phyloP scores from a whole-genome alignment of 2,329 filamentous ascomycete genomes.

The Nannizzia gypsea region DNA sequence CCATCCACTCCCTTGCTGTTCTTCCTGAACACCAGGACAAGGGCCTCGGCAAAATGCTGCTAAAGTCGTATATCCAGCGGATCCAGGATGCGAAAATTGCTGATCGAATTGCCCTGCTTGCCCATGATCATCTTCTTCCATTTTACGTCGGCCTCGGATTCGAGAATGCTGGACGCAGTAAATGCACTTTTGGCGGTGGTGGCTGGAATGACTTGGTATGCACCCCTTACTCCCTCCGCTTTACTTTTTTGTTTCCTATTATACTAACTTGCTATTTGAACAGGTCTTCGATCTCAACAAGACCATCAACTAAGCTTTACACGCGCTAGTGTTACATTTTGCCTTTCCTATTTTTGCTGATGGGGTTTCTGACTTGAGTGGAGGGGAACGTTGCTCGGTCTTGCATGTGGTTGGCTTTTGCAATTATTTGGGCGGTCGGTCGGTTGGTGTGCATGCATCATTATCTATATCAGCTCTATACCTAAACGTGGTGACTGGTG shows the following conservation, averaged over 20 bases:
- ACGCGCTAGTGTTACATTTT: not conserved
- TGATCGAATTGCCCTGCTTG: slow-evolving; percentile 63
- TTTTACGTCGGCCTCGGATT: slow-evolving; percentile 75
- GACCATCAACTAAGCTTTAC: not conserved
- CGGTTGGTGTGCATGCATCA: not conserved
- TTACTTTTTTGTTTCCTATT: not conserved
- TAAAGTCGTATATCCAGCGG: slow-evolving; percentile 66
- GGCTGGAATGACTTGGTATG: slow-evolving; percentile 73
- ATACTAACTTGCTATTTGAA: not conserved
- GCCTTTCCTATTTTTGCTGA: not conserved
- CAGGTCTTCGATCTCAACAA: slow-evolving; percentile 12
- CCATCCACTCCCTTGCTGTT: slow-evolving; percentile 71
- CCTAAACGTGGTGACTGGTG: not conserved
- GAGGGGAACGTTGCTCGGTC: not conserved
- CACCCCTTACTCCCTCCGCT: slow-evolving; percentile 17
- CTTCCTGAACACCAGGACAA: slow-evolving; percentile 61
- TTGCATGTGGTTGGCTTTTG: not conserved
- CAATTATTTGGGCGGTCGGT: not conserved
- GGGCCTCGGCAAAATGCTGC: slow-evolving; percentile 60
- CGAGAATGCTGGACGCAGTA: slow-evolving; percentile 53
- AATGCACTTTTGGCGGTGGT: slow-evolving; percentile 61
- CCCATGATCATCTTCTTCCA: slow-evolving; percentile 57
- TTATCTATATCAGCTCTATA: slow-evolving; percentile 1
- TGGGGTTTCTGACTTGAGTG: not conserved
- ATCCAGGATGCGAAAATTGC: slow-evolving; percentile 59